A percentile compares a stretch with the other conserved stretches of the same genome.
Evolutionary conservation across 2,329 filamentous ascomycete genomes (phyloP).

Genomic region (Daldinia sp.): DNA sequence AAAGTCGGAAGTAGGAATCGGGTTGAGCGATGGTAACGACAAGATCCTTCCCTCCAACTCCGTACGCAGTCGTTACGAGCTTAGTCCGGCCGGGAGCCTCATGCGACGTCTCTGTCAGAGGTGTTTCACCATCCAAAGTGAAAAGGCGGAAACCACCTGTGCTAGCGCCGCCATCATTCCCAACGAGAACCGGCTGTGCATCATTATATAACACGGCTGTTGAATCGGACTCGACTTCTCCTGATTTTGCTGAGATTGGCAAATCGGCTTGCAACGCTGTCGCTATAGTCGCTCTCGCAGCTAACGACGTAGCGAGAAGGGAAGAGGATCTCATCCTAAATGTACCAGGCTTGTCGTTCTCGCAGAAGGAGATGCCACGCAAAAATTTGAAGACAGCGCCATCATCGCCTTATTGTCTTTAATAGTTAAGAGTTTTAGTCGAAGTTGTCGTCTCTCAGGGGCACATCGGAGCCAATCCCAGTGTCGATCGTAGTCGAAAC

Average conservation of each 20-base stretch:
- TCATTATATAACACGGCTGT: conserved; percentile 52
- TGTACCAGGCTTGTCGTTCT: not conserved
- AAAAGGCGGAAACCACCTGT: conserved; percentile 55
- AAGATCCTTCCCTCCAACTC: conserved; percentile 49
- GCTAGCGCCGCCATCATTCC: conserved; percentile 55
- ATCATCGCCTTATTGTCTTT: not conserved
- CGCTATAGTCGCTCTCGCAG: conserved; percentile 3
- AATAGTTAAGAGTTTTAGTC: not conserved
- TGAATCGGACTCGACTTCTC: conserved; percentile 53
- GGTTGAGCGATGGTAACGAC: conserved; percentile 54
- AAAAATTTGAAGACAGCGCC: not conserved
- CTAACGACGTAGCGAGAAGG: conserved; percentile 18
- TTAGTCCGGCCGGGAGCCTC: conserved; percentile 55
- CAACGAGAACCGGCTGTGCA: conserved; percentile 50
- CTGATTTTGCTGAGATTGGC: conserved; percentile 44
- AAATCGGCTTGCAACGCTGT: conserved; percentile 32
- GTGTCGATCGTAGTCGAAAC: conserved; percentile 10
- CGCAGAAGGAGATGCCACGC: conserved; percentile 9
- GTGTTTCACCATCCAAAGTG: conserved; percentile 44
- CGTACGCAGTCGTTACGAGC: conserved; percentile 52
- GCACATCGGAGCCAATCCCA: conserved; percentile 7
- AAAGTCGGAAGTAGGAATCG: conserved; percentile 54
- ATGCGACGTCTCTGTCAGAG: conserved; percentile 46
- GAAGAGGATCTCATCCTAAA: conserved; percentile 12
- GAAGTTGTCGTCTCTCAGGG: not conserved